Evolutionary conservation across 106 monocot species (phyloP).

Genomic region (Cymbidium sinense): DNA sequence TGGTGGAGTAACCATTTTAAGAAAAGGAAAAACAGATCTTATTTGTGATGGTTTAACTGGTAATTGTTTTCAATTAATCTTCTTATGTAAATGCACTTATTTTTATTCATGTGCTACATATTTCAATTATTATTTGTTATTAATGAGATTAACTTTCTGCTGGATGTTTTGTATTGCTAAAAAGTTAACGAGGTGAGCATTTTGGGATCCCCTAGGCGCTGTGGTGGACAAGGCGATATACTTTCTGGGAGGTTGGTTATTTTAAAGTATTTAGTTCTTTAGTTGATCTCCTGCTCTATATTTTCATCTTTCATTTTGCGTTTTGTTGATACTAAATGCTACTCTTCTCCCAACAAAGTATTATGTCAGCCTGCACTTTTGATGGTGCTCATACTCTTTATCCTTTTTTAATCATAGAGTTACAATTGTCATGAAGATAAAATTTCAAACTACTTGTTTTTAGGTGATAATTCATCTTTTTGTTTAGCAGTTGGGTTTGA

Average conservation of each 20-base stretch:
- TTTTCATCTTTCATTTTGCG: not conserved
- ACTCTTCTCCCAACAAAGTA: not conserved
- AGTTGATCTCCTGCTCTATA: not conserved
- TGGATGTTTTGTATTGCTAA: conserved; percentile 1
- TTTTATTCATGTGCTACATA: not conserved
- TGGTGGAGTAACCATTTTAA: conserved; percentile 76
- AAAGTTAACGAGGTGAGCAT: conserved; percentile 57
- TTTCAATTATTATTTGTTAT: not conserved
- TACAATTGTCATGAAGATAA: not conserved
- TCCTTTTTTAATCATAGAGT: not conserved
- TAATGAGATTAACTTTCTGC: not conserved
- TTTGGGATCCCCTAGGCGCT: conserved; percentile 93
- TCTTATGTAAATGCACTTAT: not conserved
- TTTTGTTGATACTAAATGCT: not conserved
- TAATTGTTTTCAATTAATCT: conserved; percentile 1
- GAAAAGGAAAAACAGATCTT: conserved; percentile 83
- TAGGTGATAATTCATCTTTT: not conserved
- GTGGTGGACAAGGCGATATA: conserved; percentile 99
- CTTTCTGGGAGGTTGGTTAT: conserved; percentile 83
- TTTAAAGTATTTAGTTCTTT: not conserved
- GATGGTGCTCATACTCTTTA: not conserved
- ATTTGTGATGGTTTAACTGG: conserved; percentile 79
- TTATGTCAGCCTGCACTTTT: not conserved
- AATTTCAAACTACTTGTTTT: not conserved
- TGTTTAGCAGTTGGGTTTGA: not conserved